Evolutionary conservation across 2,329 filamentous ascomycete genomes (phyloP), one percentile per base, ranked within the genome.

Genomic region (Moelleriella libera): DNA sequence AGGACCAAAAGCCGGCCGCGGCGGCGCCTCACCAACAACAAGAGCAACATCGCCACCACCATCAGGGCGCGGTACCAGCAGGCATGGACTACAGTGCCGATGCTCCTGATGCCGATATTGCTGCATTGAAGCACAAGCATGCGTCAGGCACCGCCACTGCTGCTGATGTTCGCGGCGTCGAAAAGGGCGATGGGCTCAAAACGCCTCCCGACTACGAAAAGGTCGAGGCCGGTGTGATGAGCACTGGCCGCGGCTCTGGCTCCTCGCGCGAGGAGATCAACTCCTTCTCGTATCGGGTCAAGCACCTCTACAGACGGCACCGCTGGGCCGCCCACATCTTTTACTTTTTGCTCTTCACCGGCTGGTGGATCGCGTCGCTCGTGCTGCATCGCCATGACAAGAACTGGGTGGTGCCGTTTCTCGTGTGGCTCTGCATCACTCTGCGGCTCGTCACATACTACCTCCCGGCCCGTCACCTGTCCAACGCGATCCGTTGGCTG

Each of bases 371-470:
- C 53, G 80, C 83, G 6, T 78, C 81, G 47, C 68, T 90, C 44
- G 70, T 88, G 50, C 69, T 87, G 47, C 86, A 90, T 61, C 78
- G 78, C 50, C 55, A 82, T 50, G 79, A 88, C 58, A 72, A 71
- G 64, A 87, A 86, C 58, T 94, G 88, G 88, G 65, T 94, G 48
- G 77, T 89, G 45, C 88, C 88, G 0, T 92, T 94, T 65, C 71
- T 94, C 45, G 60, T 95, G 44, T 94, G 83, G 71, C 76, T 94
- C 43, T 74, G 70, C 54, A 80, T 94, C 55, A 78, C 76, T 9
- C 68, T 92, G 45, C 83, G 88, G 34, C 62, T 94, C 45, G 53
- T 94, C 59, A 84, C 83, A 60, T 78, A 85, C 65, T 80, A 87
- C 59, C 67, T 90, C 3, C 81, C 85, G 1, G 77, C 82, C 55